A percentile compares a stretch with the other conserved stretches of the same genome.
Conservation (phyloP, 208 protist species). For the Leishmania mexicana region DNA sequence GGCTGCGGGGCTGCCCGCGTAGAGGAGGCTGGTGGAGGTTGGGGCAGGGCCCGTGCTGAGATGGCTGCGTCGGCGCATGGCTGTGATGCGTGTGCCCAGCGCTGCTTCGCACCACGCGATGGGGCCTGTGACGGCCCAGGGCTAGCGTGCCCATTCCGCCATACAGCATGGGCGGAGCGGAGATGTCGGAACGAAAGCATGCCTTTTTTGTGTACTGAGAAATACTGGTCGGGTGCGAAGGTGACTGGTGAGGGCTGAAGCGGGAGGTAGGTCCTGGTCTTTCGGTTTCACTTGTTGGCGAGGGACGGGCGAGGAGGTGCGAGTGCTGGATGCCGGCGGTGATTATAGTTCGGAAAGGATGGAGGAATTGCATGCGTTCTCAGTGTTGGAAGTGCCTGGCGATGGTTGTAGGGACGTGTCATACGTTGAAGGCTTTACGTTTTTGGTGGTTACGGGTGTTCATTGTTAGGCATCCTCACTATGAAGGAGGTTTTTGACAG, state of each 20-base stretch:
- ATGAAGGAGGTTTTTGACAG: background rate
- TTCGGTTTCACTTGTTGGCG: fast-evolving
- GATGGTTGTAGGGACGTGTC: background rate
- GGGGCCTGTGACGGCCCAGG: background rate
- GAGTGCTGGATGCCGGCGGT: background rate
- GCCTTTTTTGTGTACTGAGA: background rate
- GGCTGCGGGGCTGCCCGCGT: too few relatives aligned
- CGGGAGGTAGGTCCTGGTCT: too few relatives aligned
- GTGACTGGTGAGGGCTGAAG: too few relatives aligned
- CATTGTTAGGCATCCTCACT: background rate
- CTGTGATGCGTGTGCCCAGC: background rate
- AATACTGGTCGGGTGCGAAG: background rate
- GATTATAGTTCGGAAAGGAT: background rate
- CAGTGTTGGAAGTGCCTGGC: background rate
- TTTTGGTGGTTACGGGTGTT: background rate
- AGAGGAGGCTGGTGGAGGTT: background rate
- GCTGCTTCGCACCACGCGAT: background rate
- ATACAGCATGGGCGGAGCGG: too few relatives aligned
- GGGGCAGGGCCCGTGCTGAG: background rate
- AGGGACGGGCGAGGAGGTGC: background rate
- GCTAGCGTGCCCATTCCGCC: too few relatives aligned
- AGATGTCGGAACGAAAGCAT: too few relatives aligned
- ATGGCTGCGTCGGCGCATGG: background rate
- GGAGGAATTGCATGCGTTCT: fast-evolving
- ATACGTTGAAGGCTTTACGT: background rate